Conservation (phyloP, 192 early-diverging fungal genomes). For the Dissophora globulifera region DNA sequence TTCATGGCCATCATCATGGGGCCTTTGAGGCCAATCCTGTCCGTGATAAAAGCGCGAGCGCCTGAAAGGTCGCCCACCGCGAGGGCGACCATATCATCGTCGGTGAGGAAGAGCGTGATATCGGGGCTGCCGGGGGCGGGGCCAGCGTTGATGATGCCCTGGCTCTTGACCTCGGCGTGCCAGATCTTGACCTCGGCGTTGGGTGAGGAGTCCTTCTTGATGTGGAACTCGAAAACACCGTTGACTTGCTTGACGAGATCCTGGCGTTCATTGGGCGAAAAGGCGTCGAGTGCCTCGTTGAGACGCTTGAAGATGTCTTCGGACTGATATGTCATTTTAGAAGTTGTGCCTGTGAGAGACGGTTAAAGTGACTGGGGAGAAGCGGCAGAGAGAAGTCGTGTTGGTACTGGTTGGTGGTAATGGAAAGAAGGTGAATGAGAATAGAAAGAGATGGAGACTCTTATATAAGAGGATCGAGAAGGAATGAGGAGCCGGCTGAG, state of each 20-base stretch:
- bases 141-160: conserved; percentile 59
- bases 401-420: neutral
- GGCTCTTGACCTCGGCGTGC: conserved; percentile 77
- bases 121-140: conserved; percentile 73
- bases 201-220: conserved; percentile 67
- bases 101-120: conserved; percentile 75
- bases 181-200: conserved; percentile 78
- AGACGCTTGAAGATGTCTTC: conserved; percentile 78
- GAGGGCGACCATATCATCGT: conserved; percentile 88
- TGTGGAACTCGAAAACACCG: conserved; percentile 84
- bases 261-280: conserved; percentile 67
- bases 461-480: too few species aligned
- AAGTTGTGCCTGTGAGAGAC: too few species aligned
- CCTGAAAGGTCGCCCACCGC: conserved; percentile 79
- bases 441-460: neutral
- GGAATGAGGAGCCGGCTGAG: too few species aligned
- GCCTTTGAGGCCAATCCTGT: conserved; percentile 88
- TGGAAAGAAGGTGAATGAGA: neutral
- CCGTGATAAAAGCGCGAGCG: conserved; percentile 92
- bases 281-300: conserved; percentile 63
- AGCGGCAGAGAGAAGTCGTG: neutral
- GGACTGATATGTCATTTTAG: conserved; percentile 75
- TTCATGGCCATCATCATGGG: conserved; percentile 81
- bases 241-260: conserved; percentile 77
- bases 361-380: neutral